These are phyloP conservation scores for Tilletia caries DNA, from an alignment of 1,284 basidiomycete genomes.

Conservation along the genomic window DNA sequence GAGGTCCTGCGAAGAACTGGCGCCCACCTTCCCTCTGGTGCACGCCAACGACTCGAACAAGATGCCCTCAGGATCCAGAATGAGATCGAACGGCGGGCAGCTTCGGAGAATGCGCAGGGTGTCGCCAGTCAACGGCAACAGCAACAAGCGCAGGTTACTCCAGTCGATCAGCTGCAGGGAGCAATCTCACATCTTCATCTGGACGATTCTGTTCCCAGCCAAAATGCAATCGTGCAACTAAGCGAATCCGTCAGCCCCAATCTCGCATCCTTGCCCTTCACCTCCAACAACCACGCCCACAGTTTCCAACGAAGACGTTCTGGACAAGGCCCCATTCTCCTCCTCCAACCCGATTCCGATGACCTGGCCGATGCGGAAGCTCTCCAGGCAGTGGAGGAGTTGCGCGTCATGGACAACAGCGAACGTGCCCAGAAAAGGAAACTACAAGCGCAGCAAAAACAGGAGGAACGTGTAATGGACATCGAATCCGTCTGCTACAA, in stretches of 20 bases:
- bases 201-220: background rate
- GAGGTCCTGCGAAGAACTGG: background rate
- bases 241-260: background rate
- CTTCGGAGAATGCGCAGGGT: background rate
- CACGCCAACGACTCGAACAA: background rate
- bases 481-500: background rate
- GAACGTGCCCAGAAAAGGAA: background rate
- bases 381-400: background rate
- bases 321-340: background rate
- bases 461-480: background rate
- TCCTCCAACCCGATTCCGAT: background rate
- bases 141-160: background rate
- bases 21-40: background rate
- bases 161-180: background rate
- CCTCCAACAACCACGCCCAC: too few species aligned
- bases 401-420: background rate
- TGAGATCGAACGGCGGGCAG: background rate
- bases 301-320: background rate
- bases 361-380: conserved; percentile 6
- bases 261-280: too few species aligned
- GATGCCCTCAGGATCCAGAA: background rate
- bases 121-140: background rate
- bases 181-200: background rate
- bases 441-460: background rate
- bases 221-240: background rate